Evolutionary conservation across 257 asterid genomes (phyloP).

Genomic region (Eucommia ulmoides): DNA sequence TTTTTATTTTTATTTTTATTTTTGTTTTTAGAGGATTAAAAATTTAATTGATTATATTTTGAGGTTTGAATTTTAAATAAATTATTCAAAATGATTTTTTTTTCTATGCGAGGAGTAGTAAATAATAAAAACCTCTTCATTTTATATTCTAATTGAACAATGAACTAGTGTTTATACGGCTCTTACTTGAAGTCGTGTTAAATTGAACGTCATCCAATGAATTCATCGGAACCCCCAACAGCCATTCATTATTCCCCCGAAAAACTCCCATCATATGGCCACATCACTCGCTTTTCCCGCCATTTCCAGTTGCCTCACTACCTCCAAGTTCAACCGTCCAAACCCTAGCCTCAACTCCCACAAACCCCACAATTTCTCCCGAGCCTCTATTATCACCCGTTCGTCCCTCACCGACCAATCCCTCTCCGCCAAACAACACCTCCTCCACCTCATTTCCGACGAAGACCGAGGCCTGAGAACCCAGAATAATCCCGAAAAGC

Average conservation of each 20-base stretch:
- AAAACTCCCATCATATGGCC: conserved; percentile 43
- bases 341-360: conserved; percentile 1
- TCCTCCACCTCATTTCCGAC: conserved; percentile 67
- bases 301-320: conserved; percentile 18
- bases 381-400: conserved; percentile 19
- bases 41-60: no score
- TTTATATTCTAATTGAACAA: no score
- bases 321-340: conserved; percentile 7
- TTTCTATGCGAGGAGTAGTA: no score
- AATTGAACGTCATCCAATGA: no score
- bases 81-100: no score
- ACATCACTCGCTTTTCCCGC: conserved; percentile 40
- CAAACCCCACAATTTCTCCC: conserved; percentile 5
- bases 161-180: no score
- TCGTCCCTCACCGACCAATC: conserved; percentile 57
- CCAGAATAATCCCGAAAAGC: conserved; percentile 57
- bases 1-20: no score
- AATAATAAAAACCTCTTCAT: no score
- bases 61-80: no score
- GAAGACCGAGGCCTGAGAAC: conserved; percentile 81
- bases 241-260: neutral
- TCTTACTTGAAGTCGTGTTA: no score
- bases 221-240: neutral
- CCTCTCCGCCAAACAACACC: conserved; percentile 54
- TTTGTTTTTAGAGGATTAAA: no score